phyloP scores from a whole-genome alignment of 306 rosid species.

The Acacia melanoxylon region DNA sequence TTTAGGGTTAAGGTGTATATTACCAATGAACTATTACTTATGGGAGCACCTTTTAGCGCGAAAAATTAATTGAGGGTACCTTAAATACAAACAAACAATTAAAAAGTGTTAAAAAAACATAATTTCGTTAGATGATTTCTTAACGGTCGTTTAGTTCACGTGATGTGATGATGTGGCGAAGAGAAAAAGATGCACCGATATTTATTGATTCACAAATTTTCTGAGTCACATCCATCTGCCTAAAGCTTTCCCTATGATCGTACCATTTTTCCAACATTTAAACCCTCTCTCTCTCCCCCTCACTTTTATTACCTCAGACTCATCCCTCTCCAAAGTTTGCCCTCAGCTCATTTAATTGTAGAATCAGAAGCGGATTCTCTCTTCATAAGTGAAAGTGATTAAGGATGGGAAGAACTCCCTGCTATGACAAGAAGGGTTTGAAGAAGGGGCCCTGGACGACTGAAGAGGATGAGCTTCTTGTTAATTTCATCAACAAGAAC shows the following conservation, averaged over 20 bases:
- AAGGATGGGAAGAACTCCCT: conserved; percentile 83
- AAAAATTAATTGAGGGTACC: too few relatives aligned
- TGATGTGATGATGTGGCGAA: too few relatives aligned
- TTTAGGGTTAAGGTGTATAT: too few relatives aligned
- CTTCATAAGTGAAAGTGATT: neutral
- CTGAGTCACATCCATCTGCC: neutral
- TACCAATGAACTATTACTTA: too few relatives aligned
- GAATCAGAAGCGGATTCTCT: conserved; percentile 14
- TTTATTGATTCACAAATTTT: neutral
- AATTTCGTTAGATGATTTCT: too few relatives aligned
- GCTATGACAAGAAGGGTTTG: conserved; percentile 85
- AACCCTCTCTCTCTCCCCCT: neutral
- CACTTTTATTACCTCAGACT: conserved; percentile 24
- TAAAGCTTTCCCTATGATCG: neutral
- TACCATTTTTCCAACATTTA: conserved; percentile 30
- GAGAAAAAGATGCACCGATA: neutral
- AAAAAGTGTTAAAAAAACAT: too few relatives aligned
- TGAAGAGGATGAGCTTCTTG: conserved; percentile 89
- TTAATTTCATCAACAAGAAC: conserved; percentile 67
- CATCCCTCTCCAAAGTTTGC: too few relatives aligned
- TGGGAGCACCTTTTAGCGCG: too few relatives aligned
- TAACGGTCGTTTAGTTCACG: too few relatives aligned
- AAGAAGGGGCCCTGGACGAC: conserved; percentile 96
- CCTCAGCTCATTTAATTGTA: neutral
- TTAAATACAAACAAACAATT: too few relatives aligned